Base-by-base conservation (phyloP, 306 rosid genomes). In the Malus asiatica region DNA sequence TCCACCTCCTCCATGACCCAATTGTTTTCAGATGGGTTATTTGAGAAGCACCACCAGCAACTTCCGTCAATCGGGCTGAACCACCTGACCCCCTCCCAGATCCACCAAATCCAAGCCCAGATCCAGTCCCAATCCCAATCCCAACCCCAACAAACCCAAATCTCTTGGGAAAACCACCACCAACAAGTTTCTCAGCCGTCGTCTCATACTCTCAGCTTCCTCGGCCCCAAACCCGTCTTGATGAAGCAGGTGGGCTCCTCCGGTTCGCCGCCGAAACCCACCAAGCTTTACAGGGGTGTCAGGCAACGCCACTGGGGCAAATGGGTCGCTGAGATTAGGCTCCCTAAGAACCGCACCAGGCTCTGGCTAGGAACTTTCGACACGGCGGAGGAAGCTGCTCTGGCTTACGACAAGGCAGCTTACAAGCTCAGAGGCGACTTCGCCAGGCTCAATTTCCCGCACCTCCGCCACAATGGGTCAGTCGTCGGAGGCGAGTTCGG, bases 281-380 rank as follows among this genome's bases (percentile, higher is more conserved):
- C 92, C 0, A 96, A 92, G 88, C 97, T 96, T 1, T 96, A 96
- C 80, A 66, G 99, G 80, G 99, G 99, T 38, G 99, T 96, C 19
- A 76, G 99, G 76, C 98, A 96, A 68, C 83, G 99, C 57, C 99
- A 96, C 78, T 96, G 99, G 99, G 99, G 99, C 0, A 96, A 96
- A 76, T 96, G 99, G 99, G 99, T 96, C 1, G 99, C 99, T 4
- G 99, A 96, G 90, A 96, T 96, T 22, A 84, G 99, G 11, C 97
- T 96, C 2, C 99, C 99, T 0, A 92, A 88, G 88, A 92, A 96
- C 80, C 93, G 99, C 0, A 92, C 98, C 2, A 84, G 99, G 65
- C 97, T 96, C 8, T 96, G 99, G 99, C 93, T 96, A 1, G 99
- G 99, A 4, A 96, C 99, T 42, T 96, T 92, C 65, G 99, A 96